Evolutionary conservation across 225 moss, liverwort and hornwort species (phyloP), one percentile per base, ranked within the genome.

Genomic region (Anthoceros angustus): DNA sequence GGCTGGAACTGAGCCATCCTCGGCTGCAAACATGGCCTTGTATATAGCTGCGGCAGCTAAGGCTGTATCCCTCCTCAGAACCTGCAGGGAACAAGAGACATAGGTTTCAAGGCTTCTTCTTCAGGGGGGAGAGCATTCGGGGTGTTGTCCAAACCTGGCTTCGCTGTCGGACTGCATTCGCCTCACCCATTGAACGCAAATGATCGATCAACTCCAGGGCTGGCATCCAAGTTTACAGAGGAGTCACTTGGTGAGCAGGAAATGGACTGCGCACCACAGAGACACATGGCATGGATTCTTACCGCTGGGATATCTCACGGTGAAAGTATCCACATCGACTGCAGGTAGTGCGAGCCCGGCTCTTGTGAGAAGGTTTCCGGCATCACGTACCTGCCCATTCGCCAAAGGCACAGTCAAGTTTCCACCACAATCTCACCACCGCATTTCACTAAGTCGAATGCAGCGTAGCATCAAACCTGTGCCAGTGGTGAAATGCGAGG

Each of bases 11-110:
- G 92, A 87, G 63, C 98, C 98, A 74, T 99, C 92, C 48, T 82
- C 46, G 65, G 82, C 80, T 69, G 89, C 89, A 70, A 99, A 99
- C 83, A 99, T 87, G 62, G 86, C 77, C 68, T 99, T 82, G 73
- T 99, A 99, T 68, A 89, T 84, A 67, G 98, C 91, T 74, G 98
- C 98, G 62, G 98, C 82, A 49, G 98, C 98, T 50, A 99, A 73
- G 64, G 92, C 92, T 72, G 98, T 92, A 23, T 92, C 98, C 70
- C 80, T 83, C 42, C 76, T 86, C 40, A 92, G 67, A 41, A 71
- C 79, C 90, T 38, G 10, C 23, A 24, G 7, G 4, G 21, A 41
- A 15, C 40, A 10, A 20, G n/a, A n/a, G n/a, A n/a, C n/a, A n/a
- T n/a, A 15, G 23, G 14, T 55, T 55, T 55, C 23, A 32, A 32